Evolutionary conservation across 768 basidiomycete genomes (phyloP).

Genomic region (Macrolepiota fuliginosa): DNA sequence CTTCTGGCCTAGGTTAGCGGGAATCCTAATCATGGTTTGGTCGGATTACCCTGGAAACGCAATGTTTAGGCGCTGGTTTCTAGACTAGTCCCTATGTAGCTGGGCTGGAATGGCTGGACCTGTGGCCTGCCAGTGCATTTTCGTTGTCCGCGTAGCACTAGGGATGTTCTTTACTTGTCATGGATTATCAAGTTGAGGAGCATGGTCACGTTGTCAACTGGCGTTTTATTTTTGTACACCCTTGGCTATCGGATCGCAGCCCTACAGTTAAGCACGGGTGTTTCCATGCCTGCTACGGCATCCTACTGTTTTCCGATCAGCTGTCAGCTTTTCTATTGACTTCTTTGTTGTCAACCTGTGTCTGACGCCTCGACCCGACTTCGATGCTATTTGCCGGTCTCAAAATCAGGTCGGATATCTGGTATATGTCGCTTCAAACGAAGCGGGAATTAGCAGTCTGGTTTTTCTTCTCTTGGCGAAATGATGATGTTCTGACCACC

Average conservation of each 20-base stretch:
- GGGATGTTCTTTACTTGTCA: too few species aligned
- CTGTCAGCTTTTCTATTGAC: background rate
- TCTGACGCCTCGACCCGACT: background rate
- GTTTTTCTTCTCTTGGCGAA: too few species aligned
- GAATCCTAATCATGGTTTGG: background rate
- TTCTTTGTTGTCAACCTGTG: background rate
- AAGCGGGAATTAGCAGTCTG: too few species aligned
- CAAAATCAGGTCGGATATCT: background rate
- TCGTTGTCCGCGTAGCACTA: too few species aligned
- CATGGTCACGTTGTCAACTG: background rate
- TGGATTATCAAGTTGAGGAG: background rate
- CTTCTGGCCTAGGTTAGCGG: background rate
- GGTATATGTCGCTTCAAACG: too few species aligned
- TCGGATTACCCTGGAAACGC: background rate
- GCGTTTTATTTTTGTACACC: background rate
- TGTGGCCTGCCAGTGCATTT: too few species aligned
- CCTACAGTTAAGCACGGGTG: background rate
- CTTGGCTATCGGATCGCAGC: constrained; percentile 8
- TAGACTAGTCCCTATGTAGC: too few species aligned
- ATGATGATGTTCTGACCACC: background rate
- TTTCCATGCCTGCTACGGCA: background rate
- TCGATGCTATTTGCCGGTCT: background rate
- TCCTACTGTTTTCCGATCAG: background rate
- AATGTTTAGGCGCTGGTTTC: too few species aligned
- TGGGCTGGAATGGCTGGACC: too few species aligned